Percentiles rank a stretch among this genome's conserved stretches.
Conservation (phyloP, 108 stramenopile genomes). For the Asterionellopsis glacialis region DNA sequence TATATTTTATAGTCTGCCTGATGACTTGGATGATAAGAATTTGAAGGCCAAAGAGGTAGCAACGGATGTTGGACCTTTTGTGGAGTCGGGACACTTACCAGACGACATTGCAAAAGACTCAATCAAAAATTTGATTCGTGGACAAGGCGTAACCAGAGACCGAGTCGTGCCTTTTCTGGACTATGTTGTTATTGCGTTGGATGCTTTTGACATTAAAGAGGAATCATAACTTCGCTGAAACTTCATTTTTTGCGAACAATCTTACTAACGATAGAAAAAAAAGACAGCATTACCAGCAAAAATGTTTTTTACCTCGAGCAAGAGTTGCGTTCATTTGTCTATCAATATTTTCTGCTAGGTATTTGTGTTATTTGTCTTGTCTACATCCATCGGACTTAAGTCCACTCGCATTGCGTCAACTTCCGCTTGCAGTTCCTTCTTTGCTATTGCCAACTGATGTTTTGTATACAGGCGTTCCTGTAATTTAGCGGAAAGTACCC, state of each 20-base stretch:
- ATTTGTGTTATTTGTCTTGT: too few species aligned
- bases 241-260: too few species aligned
- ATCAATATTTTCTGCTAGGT: too few species aligned
- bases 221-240: neutral
- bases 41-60: neutral
- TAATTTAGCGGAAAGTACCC: slow-evolving; percentile 29
- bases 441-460: slow-evolving; percentile 46
- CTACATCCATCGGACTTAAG: too few species aligned
- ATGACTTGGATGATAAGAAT: neutral
- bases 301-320: too few species aligned
- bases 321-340: too few species aligned
- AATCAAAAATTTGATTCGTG: neutral
- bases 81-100: too few species aligned
- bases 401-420: neutral
- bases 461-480: slow-evolving; percentile 49
- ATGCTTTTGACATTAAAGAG: slow-evolving; percentile 1
- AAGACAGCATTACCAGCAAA: too few species aligned
- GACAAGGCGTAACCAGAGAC: slow-evolving; percentile 17
- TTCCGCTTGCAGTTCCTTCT: slow-evolving; percentile 33
- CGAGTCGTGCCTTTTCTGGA: slow-evolving; percentile 34
- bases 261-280: too few species aligned
- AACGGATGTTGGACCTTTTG: too few species aligned
- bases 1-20: too few species aligned
- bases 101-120: too few species aligned
- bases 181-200: slow-evolving; percentile 17